Conservation (phyloP, 2,329 filamentous ascomycete species). For the Pseudohalonectria lignicola region DNA sequence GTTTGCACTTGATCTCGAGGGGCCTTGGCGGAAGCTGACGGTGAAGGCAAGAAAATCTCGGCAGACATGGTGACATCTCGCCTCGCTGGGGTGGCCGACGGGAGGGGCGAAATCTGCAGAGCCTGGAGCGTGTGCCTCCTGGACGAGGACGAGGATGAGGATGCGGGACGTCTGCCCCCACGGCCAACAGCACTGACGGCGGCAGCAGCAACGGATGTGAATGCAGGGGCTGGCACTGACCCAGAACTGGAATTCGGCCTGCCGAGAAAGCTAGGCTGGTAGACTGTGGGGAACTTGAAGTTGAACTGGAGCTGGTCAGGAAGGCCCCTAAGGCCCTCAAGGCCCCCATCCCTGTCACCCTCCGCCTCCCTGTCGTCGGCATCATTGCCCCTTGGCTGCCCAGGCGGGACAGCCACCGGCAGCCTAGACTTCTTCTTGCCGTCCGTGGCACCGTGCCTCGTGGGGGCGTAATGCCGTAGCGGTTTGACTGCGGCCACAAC, state of each 20-base stretch:
- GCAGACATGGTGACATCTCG: too few relatives aligned
- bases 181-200: too few relatives aligned
- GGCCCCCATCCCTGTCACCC: too few relatives aligned
- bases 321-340: too few relatives aligned
- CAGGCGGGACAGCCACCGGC: not conserved
- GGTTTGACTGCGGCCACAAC: too few relatives aligned
- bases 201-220: conserved; percentile 4
- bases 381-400: conserved; percentile 1
- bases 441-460: not conserved
- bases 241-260: conserved; percentile 8
- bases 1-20: too few relatives aligned
- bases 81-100: too few relatives aligned
- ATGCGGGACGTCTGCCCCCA: too few relatives aligned
- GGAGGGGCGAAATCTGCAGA: conserved; percentile 9
- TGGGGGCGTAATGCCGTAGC: not conserved
- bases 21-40: too few relatives aligned
- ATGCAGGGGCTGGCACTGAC: conserved; percentile 5
- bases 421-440: not conserved
- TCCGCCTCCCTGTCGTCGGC: too few relatives aligned
- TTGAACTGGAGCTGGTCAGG: conserved; percentile 3
- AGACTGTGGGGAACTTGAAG: conserved; percentile 1
- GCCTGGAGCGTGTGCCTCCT: conserved; percentile 4
- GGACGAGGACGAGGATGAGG: not conserved
- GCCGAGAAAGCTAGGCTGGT: conserved; percentile 6
- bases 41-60: too few relatives aligned